Base-by-base conservation (phyloP, 768 basidiomycete species). In the Infundibulicybe gibba region DNA sequence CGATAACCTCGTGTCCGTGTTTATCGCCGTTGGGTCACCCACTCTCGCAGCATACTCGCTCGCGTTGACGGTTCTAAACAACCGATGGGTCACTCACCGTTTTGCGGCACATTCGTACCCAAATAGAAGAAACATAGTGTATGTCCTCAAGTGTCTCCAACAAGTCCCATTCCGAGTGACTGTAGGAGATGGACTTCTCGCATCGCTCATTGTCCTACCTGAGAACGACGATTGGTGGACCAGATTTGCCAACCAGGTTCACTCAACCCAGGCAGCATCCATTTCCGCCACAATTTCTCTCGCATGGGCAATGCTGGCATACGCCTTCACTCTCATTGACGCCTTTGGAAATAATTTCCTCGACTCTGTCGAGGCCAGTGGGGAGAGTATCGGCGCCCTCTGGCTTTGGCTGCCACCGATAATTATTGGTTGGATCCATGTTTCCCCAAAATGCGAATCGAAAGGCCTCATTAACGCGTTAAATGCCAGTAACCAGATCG, bases 401-500 rank as follows among this genome's bases (percentile, higher is more conserved):
- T 76, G 69, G 71, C 59, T 77, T 15, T 76, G 73, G 73, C 56
- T 77, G 5, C 41, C 75, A 6, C 67, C 75, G 0, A 56, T 76
- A 9, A 65, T 72, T 14, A 55, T 67, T 10, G 71, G 73, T 2
- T 76, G 74, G 73, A 54, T 76, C 15, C 58, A 66, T 38, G 58
- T 75, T 10, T 67, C 68, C 2, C 74, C 73, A 0, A 74, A 72
- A 57, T 75, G 67, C 34, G 67, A 72, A 49, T 55, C 56, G 6
- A 30, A 25, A 1, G 68, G 67, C 3, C 50, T 74, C 10, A 35
- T 41, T 19, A 49, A 53, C 10, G 69, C 67, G 5, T 35, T 71
- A 30, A 41, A 55, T 15, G 47, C 53, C 3, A 69, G 68, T 2
- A 68, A 71, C 47, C 47, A 47, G 0, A 56, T 57, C 14, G 62